Evolutionary conservation across 208 protist genomes (phyloP), one percentile per base, ranked within the genome.

Genomic region (Trypanosoma avium): DNA sequence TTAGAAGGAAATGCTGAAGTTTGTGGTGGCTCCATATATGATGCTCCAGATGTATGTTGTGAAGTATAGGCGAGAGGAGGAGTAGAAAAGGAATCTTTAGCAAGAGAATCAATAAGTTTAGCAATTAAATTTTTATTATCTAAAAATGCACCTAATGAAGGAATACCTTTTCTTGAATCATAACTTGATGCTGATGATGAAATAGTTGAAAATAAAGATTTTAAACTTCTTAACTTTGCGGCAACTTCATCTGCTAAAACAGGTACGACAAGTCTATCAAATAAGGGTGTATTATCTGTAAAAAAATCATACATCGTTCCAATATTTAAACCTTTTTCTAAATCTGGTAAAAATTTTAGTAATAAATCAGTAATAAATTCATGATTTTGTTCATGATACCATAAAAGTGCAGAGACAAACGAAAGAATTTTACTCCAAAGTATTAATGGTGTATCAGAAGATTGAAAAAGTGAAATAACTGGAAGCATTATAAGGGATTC

Each of bases 391-490:
- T 66, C 53, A 47, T 73, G 50, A 27, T 62, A 73, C 30, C 33
- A 38, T 12, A 73, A 38, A 13, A 73, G 53, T 26, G 67, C 67
- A 27, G 67, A 21, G 3, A 73, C 26, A 30, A 73, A 33, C 4
- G 59, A 47, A 26, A 73, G 50, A 43, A 73, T 66, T 58, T 73
- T 73, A 45, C 52, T 57, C 67, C 67, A 73, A 27, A 73, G 19
- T 26, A 30, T 10, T 8, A 73, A 29, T 24, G 67, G 54, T 19
- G 60, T 73, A 4, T 61, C 2, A 3, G 48, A 15, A 0, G 59
- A 67, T 27, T 47, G 26, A 49, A 73, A 73, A 24, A 73, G 36
- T 24, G 45, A 61, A 36, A 62, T 73, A 22, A 73, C 22, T 13
- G 67, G 67, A 1, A 38, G 1, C 29, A 73, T 55, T 10, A 73